Percentiles rank a stretch among this genome's conserved stretches.
Evolutionary conservation across 371 early-diverging fungal species (phyloP).

Genomic region (Actinomortierella wolfii): DNA sequence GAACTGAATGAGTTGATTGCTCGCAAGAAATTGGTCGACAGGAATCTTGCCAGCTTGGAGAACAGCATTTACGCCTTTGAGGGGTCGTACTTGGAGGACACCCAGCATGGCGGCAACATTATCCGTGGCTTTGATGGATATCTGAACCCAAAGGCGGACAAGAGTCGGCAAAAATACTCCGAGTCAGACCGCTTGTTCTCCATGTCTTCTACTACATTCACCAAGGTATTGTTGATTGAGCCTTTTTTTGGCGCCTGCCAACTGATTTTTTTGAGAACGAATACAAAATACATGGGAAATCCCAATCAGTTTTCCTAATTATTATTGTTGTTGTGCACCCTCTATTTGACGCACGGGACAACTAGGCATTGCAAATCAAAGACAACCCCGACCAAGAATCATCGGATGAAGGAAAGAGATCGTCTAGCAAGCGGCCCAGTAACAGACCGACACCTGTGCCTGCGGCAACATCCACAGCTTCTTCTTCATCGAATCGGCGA

Average conservation of each 20-base stretch:
- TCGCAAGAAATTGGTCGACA: conserved; percentile 67
- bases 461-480: conserved; percentile 3
- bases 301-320: too few relatives aligned
- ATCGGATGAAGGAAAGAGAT: conserved; percentile 52
- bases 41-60: conserved; percentile 71
- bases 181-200: conserved; percentile 69
- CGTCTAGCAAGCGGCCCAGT: conserved; percentile 28
- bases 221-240: conserved; percentile 50
- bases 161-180: conserved; percentile 62
- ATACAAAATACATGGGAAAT: too few relatives aligned
- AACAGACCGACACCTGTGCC: conserved; percentile 13
- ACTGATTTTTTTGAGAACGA: too few relatives aligned
- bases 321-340: too few relatives aligned
- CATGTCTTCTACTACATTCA: conserved; percentile 66
- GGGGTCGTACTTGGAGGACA: conserved; percentile 83
- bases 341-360: too few relatives aligned
- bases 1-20: conserved; percentile 60
- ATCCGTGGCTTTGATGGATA: conserved; percentile 86
- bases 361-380: conserved; percentile 59
- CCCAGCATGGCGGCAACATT: conserved; percentile 79
- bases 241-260: not conserved
- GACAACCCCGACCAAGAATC: conserved; percentile 62
- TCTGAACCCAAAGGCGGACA: conserved; percentile 56
- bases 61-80: conserved; percentile 79
- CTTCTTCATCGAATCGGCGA: conserved; percentile 29